Evolutionary conservation across 306 rosid genomes (phyloP), one percentile per base, ranked within the genome.

Genomic region (Echinosophora koreensis): DNA sequence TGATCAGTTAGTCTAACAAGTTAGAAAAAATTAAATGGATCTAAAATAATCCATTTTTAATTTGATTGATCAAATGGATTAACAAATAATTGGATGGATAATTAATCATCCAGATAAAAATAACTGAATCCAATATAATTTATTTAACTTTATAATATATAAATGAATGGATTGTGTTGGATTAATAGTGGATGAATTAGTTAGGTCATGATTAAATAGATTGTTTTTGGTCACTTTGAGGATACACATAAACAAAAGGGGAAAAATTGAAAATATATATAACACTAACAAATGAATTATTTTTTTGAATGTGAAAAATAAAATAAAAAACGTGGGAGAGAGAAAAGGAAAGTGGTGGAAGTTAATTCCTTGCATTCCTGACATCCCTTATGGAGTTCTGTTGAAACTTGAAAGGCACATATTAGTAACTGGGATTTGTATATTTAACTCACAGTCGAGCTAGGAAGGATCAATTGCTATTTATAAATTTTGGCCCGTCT

Each of bases 351-450:
- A 63, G 30, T 41, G 52, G 39, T 47, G 49, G 42, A 52, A 55
- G 46, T 52, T 3, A 71, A 72, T 66, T 65, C 15, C n/a, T 76
- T 12, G 15, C 60, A 28, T 10, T 51, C 50, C 76, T 71, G 72
- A 64, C 79, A 72, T 44, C 27, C 62, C 41, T 35, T 42, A 55
- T 14, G 76, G 77, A 64, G 49, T 30, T 75, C 58, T 75, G 81
- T 63, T 77, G 42, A 74, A 68, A 73, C 79, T 63, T 77, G 42
- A 74, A 68, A 73, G 73, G 41, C 49, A n/a, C 63, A 50, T 57
- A 75, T 73, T 34, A 61, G 54, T 32, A 73, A 72, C 39, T 78
- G 59, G 69, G 82, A 80, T 80, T 65, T 78, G 51, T 65, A 71
- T 55, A 16, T 75, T 60, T 49, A 61, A 50, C 15, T 75, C 52